These are phyloP conservation scores for Leccinum rimulosum DNA, from an alignment of 768 basidiomycete species.

Conservation along the genomic window DNA sequence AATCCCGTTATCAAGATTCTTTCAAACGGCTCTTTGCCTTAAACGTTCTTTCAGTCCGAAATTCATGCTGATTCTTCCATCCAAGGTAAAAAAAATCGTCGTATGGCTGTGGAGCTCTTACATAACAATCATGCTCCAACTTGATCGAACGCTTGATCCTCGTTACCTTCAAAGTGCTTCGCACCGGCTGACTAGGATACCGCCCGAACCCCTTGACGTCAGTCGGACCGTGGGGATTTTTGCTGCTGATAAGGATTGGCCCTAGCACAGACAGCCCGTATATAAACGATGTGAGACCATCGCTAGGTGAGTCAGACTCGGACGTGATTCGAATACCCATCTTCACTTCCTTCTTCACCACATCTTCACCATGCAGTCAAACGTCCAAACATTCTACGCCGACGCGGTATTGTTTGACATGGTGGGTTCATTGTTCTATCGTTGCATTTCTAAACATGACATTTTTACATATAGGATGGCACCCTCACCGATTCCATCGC, in stretches of 20 bases:
- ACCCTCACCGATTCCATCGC: constrained; percentile 74
- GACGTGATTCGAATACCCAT: constrained; percentile 11
- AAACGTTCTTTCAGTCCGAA: not conserved
- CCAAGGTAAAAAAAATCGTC: not conserved
- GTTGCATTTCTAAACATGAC: constrained; percentile 21
- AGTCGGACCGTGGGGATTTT: constrained; percentile 1
- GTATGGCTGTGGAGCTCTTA: constrained; percentile 11
- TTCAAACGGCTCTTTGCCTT: not conserved
- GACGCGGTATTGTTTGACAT: constrained; percentile 70
- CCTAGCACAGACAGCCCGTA: constrained; percentile 5
- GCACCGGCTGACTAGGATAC: not conserved
- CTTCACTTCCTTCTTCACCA: not conserved
- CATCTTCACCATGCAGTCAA: constrained; percentile 22
- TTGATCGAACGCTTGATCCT: not conserved
- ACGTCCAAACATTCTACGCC: constrained; percentile 40
- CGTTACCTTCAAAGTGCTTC: constrained; percentile 10
- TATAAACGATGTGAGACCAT: constrained; percentile 21
- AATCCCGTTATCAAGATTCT: not conserved
- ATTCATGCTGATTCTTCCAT: not conserved
- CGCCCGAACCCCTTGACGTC: constrained; percentile 32
- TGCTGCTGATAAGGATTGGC: constrained; percentile 4
- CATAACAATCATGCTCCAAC: not conserved
- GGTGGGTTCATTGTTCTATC: constrained; percentile 37
- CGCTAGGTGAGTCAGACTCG: constrained; percentile 3
- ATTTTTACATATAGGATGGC: constrained; percentile 47